Base-by-base conservation (phyloP, 306 rosid species). In the Cotoneaster glaucophyllus region DNA sequence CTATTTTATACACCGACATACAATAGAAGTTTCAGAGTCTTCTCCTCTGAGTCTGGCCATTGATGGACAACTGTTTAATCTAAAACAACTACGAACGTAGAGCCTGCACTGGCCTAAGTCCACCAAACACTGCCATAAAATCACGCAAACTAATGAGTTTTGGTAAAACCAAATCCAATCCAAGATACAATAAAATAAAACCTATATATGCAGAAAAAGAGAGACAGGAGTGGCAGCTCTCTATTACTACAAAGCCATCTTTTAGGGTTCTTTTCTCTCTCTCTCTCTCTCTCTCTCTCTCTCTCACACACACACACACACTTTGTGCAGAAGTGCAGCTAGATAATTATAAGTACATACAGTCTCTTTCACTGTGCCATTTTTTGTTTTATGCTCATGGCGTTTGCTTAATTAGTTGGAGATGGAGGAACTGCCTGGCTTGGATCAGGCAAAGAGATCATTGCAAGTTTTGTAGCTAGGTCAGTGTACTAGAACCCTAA, bases 61-160 rank as follows among this genome's bases (percentile, higher is more conserved):
- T 41, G 44, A 41, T 41, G 44, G 44, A 41, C 12, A 2, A 41
- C 12, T 41, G 44, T 41, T 8, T 41, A 41, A 9, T 41, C 12
- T 41, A 41, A 41, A 41, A 41, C 34, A 15, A 4, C 61, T 29
- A 8, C 1, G 24, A 5, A 44, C 25, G 22, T 39, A 59, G n/a
- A 39, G 26, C 61, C 67, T 54, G 39, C 24, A 63, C 3, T 8
- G 18, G 32, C 53, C 59, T 57, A 21, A 57, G 8, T 21, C 21
- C 43, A 78, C 82, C 85, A 73, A 82, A 63, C 70, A 78, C 59
- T 52, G 59, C 82, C 52, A 63, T 24, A 78, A 82, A 41, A 78
- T 69, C 82, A 69, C 79, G 79, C 76, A 50, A 82, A 77, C 76
- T 25, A 48, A 2, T 56, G 22, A 34, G 70, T 62, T 32, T 64